These are phyloP conservation scores for Urtica urens DNA, from an alignment of 306 rosid species.

Conservation along the genomic window DNA sequence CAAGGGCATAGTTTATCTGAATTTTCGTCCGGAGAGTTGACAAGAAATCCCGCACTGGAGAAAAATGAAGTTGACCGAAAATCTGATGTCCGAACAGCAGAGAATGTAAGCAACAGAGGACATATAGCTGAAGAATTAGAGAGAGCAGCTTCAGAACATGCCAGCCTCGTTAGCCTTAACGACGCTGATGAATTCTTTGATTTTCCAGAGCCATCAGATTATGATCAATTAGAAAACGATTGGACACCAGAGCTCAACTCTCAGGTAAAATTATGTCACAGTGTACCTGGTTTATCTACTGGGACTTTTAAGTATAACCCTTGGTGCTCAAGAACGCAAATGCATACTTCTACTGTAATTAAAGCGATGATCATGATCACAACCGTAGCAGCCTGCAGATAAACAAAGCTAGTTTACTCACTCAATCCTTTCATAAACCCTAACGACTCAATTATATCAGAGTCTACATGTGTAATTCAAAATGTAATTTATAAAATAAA, in stretches of 20 bases:
- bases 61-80: conserved; percentile 26
- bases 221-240: conserved; percentile 34
- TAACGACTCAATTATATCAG: no score
- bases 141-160: conserved; percentile 26
- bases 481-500: no score
- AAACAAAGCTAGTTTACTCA: no score
- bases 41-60: conserved; percentile 25
- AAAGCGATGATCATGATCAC: no score
- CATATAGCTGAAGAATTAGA: conserved; percentile 26
- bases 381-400: no score
- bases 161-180: conserved; percentile 50
- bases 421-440: no score
- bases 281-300: no score
- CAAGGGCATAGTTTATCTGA: conserved; percentile 30
- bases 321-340: no score
- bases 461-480: no score
- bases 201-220: conserved; percentile 59
- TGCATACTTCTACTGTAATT: neutral
- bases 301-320: no score
- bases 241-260: conserved; percentile 41
- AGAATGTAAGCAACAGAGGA: conserved; percentile 20
- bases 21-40: conserved; percentile 47
- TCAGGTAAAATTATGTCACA: no score
- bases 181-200: conserved; percentile 64
- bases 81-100: conserved; percentile 18